Conservation (phyloP, 495 filamentous ascomycete species). For the Mytilinidion resinicola region DNA sequence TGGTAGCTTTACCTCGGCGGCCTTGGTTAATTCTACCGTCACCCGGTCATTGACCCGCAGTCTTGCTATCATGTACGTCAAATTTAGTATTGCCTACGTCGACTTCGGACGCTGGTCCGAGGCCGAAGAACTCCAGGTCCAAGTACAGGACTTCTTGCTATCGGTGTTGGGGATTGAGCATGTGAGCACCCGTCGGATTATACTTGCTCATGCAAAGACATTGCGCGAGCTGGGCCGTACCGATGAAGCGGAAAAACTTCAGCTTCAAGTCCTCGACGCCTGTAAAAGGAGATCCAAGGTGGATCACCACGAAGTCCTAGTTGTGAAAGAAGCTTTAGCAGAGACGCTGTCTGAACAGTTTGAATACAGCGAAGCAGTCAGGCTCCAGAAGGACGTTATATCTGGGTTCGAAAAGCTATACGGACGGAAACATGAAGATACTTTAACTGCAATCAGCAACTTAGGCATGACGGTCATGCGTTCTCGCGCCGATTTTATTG, state of each 20-base stretch:
- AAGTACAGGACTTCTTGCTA: neutral
- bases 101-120: neutral
- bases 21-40: neutral
- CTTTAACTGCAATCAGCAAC: neutral
- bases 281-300: neutral
- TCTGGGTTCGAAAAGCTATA: neutral
- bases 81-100: constrained; percentile 1
- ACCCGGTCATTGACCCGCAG: neutral
- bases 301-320: neutral
- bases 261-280: neutral
- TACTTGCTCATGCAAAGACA: neutral
- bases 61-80: neutral
- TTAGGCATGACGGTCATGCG: neutral
- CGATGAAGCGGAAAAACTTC: neutral
- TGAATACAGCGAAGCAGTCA: neutral
- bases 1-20: neutral
- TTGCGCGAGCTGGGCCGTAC: neutral
- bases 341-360: neutral
- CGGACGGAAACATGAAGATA: neutral
- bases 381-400: neutral
- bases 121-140: neutral
- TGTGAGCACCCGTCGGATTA: neutral
- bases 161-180: neutral
- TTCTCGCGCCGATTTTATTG: neutral
- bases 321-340: neutral